These are phyloP conservation scores for Papiliotrema laurentii DNA, from an alignment of 1,284 basidiomycete genomes.

Conservation along the genomic window DNA sequence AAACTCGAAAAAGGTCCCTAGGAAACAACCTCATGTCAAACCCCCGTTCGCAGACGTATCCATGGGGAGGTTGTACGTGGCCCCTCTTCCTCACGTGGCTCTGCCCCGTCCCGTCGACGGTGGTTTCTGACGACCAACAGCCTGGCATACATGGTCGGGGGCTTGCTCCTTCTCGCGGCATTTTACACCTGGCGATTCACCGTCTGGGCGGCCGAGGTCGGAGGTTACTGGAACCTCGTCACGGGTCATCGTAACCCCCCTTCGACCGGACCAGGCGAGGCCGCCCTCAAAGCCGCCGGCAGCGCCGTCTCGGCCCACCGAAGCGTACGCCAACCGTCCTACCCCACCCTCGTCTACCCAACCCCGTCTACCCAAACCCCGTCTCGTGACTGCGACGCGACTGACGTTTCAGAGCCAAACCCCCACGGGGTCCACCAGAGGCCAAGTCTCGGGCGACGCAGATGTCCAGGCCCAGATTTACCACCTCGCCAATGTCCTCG, in stretches of 20 bases:
- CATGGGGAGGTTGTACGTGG: conserved; percentile 45
- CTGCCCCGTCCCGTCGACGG: too few relatives aligned
- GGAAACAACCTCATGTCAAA: conserved; percentile 41
- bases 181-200: conserved; percentile 47
- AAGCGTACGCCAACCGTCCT: not conserved
- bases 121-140: too few relatives aligned
- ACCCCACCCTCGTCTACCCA: not conserved
- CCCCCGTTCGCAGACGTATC: conserved; percentile 43
- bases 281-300: conserved; percentile 10
- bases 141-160: conserved; percentile 40
- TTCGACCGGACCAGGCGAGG: conserved; percentile 13
- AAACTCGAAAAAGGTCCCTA: conserved; percentile 29
- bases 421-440: too few relatives aligned
- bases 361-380: too few relatives aligned
- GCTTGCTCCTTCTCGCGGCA: conserved; percentile 29
- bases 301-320: conserved; percentile 4
- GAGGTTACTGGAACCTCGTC: conserved; percentile 47
- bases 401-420: too few relatives aligned
- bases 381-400: too few relatives aligned
- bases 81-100: not conserved
- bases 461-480: conserved; percentile 43
- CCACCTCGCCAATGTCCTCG: conserved; percentile 40
- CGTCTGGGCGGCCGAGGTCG: conserved; percentile 42
- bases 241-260: conserved; percentile 31
- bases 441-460: conserved; percentile 3